phyloP scores from a whole-genome alignment of 2,329 filamentous ascomycete species.

The Microdochium trichocladiopsis region DNA sequence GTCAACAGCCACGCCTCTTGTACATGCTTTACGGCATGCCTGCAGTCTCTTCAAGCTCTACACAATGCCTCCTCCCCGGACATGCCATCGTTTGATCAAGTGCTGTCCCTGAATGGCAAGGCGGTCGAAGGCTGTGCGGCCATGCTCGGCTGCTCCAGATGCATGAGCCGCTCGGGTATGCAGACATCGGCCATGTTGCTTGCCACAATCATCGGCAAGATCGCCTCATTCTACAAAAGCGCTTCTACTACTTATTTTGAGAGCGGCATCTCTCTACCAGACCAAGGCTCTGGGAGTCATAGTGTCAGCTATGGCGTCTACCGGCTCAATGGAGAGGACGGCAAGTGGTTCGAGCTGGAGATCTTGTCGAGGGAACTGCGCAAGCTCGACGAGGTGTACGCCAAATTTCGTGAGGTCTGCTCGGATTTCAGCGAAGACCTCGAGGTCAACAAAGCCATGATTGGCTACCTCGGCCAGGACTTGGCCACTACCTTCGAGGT shows the following conservation, averaged over 20 bases:
- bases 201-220: constrained; percentile 40
- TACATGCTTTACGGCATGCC: constrained; percentile 37
- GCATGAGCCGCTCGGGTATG: constrained; percentile 33
- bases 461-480: constrained; percentile 34
- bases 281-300: constrained; percentile 6
- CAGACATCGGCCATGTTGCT: constrained; percentile 41
- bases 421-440: constrained; percentile 29
- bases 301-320: constrained; percentile 36
- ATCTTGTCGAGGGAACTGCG: constrained; percentile 39
- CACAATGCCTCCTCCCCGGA: constrained; percentile 33
- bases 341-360: constrained; percentile 38
- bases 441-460: constrained; percentile 36
- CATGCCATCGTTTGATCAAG: constrained; percentile 33
- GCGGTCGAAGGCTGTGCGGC: constrained; percentile 39
- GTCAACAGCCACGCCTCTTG: constrained; percentile 24
- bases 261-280: constrained; percentile 4
- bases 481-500: constrained; percentile 34
- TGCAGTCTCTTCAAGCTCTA: constrained; percentile 38
- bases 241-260: constrained; percentile 32
- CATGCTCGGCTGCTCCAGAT: constrained; percentile 37
- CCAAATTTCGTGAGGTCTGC: constrained; percentile 34
- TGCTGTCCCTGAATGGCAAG: constrained; percentile 36
- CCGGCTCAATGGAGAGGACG: constrained; percentile 36
- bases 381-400: constrained; percentile 38
- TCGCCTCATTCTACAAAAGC: constrained; percentile 37